A percentile compares a stretch with the other conserved stretches of the same genome.
These are phyloP conservation scores for Onygenales sp. DNA, from an alignment of 2,329 filamentous ascomycete genomes.

Conservation along the genomic window DNA sequence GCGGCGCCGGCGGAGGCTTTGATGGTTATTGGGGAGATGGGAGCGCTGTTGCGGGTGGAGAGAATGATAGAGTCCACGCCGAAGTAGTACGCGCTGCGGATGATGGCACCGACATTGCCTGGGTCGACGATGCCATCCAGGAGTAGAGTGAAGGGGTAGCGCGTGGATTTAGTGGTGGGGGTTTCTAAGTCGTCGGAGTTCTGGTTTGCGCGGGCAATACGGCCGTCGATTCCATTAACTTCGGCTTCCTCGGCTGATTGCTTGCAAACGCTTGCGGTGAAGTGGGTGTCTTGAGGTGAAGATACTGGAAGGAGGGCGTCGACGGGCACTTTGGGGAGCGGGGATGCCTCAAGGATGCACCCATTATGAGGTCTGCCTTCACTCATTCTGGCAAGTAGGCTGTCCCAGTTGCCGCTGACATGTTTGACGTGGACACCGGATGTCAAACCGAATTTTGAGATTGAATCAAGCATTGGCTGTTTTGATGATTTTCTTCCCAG, in stretches of 20 bases:
- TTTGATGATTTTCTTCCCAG: conserved; percentile 18
- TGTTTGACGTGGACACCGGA: conserved; percentile 46
- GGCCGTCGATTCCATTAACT: conserved; percentile 58
- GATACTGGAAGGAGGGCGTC: conserved; percentile 45
- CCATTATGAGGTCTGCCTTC: conserved; percentile 81
- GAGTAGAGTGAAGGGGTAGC: conserved; percentile 34
- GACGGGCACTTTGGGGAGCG: conserved; percentile 63
- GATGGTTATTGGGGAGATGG: conserved; percentile 64
- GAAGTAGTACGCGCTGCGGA: conserved; percentile 84
- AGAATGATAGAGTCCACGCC: conserved; percentile 76
- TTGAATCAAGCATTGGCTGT: conserved; percentile 9
- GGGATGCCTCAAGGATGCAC: conserved; percentile 76
- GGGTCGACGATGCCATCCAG: conserved; percentile 57
- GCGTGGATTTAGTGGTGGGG: conserved; percentile 9
- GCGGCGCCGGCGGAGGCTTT: conserved; percentile 85
- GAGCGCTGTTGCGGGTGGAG: conserved; percentile 62
- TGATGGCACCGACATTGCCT: conserved; percentile 80
- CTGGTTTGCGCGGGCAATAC: conserved; percentile 32
- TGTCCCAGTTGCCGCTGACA: conserved; percentile 53
- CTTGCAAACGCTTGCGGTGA: conserved; percentile 50
- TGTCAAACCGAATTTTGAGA: conserved; percentile 31
- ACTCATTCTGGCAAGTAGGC: conserved; percentile 74
- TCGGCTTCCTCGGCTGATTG: conserved; percentile 65
- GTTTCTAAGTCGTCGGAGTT: not conserved
- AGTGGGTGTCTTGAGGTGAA: conserved; percentile 39